These are phyloP conservation scores for Hydnum rufescens DNA, from an alignment of 768 basidiomycete genomes.

Conservation along the genomic window DNA sequence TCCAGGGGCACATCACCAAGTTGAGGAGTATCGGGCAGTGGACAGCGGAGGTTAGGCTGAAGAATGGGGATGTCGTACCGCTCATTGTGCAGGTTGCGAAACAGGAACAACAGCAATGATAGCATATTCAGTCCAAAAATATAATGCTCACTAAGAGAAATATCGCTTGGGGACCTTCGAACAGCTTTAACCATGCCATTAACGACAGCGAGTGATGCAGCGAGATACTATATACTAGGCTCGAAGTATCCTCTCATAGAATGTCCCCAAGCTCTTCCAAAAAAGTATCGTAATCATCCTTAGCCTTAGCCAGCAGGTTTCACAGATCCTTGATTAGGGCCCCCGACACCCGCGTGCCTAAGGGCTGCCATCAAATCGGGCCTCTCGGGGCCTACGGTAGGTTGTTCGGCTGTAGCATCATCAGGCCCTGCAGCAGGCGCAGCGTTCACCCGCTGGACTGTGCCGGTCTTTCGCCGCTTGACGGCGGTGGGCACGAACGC, in stretches of 20 bases:
- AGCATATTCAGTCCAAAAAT: not conserved
- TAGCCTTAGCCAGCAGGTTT: not conserved
- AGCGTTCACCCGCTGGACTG: slow-evolving; percentile 1
- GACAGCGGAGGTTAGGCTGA: slow-evolving; percentile 5
- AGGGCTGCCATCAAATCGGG: slow-evolving; percentile 8
- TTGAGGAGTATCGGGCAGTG: slow-evolving; percentile 5
- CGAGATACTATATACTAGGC: too few species aligned
- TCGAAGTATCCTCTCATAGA: too few species aligned
- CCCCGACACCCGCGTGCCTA: slow-evolving; percentile 1
- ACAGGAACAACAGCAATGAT: not conserved
- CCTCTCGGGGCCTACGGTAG: not conserved
- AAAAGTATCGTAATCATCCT: slow-evolving; percentile 9
- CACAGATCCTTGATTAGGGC: not conserved
- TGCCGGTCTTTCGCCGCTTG: slow-evolving; percentile 42
- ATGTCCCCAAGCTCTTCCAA: slow-evolving; percentile 8
- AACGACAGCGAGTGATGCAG: too few species aligned
- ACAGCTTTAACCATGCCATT: too few species aligned
- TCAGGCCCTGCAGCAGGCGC: not conserved
- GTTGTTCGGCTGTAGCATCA: not conserved
- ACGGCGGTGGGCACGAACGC: slow-evolving; percentile 72
- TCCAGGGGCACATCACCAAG: not conserved
- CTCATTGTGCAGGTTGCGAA: slow-evolving; percentile 3
- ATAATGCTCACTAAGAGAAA: too few species aligned
- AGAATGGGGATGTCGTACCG: slow-evolving; percentile 5
- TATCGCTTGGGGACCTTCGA: too few species aligned